A percentile compares a stretch with the other conserved stretches of the same genome.
These are phyloP conservation scores for Venturiaceae sp. DNA, from an alignment of 2,329 filamentous ascomycete genomes.

Conservation along the genomic window DNA sequence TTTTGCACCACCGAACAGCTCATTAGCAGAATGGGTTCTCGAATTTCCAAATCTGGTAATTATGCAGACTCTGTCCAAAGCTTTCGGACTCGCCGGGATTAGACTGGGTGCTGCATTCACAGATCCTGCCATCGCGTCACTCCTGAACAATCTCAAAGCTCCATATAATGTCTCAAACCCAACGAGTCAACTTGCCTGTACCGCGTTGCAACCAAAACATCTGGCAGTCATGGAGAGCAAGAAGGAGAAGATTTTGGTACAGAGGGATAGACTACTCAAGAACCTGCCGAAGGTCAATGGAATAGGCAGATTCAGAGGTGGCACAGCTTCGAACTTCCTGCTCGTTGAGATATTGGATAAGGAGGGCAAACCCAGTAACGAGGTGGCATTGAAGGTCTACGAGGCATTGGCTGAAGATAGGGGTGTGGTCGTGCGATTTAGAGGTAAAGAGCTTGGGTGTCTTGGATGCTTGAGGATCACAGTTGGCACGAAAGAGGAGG, in stretches of 20 bases:
- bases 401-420: slow-evolving; percentile 72
- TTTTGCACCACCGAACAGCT: slow-evolving; percentile 70
- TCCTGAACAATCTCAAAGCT: slow-evolving; percentile 89
- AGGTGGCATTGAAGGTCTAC: slow-evolving; percentile 69
- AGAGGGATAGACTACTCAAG: slow-evolving; percentile 64
- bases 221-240: slow-evolving; percentile 64
- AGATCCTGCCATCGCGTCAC: slow-evolving; percentile 58
- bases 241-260: slow-evolving; percentile 57
- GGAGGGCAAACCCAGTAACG: slow-evolving; percentile 66
- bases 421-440: slow-evolving; percentile 87
- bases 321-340: slow-evolving; percentile 76
- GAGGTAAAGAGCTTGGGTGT: slow-evolving; percentile 87
- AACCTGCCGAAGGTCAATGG: slow-evolving; percentile 69
- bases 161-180: slow-evolving; percentile 93
- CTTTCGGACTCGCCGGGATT: slow-evolving; percentile 91
- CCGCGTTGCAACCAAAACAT: slow-evolving; percentile 59
- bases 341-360: slow-evolving; percentile 77
- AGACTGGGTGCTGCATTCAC: slow-evolving; percentile 81
- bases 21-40: slow-evolving; percentile 80
- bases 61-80: slow-evolving; percentile 97
- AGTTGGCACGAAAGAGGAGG: slow-evolving; percentile 80
- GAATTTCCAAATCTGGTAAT: slow-evolving; percentile 95
- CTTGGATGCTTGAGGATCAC: slow-evolving; percentile 84
- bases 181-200: slow-evolving; percentile 69
- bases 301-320: slow-evolving; percentile 72